Conservation (phyloP, 306 rosid genomes). For the Pyrus betulifolia region DNA sequence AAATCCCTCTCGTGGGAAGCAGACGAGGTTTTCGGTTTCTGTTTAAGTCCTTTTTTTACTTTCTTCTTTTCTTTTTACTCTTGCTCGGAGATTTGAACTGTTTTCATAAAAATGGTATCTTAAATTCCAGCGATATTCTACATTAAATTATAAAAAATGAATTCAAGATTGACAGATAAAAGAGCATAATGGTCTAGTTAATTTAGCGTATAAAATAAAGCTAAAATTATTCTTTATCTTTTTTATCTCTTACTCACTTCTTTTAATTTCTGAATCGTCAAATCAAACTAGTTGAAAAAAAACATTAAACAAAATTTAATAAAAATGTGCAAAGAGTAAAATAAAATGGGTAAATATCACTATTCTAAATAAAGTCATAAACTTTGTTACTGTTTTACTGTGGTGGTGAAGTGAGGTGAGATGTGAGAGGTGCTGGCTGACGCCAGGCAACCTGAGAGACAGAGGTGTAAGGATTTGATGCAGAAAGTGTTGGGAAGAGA, state of each 20-base stretch:
- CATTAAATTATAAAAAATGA: too few relatives aligned
- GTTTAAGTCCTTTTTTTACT: background rate
- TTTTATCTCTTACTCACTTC: fast-evolving
- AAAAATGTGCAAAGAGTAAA: too few relatives aligned
- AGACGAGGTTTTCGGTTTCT: slow-evolving; percentile 39
- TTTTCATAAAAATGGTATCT: background rate
- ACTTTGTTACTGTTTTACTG: slow-evolving; percentile 4
- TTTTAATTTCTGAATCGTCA: too few relatives aligned
- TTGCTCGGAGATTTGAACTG: background rate
- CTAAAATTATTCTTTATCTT: fast-evolving
- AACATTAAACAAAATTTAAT: too few relatives aligned
- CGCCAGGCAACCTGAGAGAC: background rate
- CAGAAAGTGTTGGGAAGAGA: background rate
- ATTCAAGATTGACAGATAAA: too few relatives aligned
- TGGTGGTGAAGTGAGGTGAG: background rate
- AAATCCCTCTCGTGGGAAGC: slow-evolving; percentile 42
- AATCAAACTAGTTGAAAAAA: too few relatives aligned
- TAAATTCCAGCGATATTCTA: background rate
- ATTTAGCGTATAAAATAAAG: too few relatives aligned
- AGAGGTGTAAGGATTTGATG: background rate
- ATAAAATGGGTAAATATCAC: fast-evolving
- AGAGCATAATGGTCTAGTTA: too few relatives aligned
- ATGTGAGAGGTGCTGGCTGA: background rate
- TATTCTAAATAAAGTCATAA: background rate
- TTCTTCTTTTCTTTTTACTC: background rate